Evolutionary conservation across 768 basidiomycete genomes (phyloP).

Genomic region (Boletus tylopilopsis): DNA sequence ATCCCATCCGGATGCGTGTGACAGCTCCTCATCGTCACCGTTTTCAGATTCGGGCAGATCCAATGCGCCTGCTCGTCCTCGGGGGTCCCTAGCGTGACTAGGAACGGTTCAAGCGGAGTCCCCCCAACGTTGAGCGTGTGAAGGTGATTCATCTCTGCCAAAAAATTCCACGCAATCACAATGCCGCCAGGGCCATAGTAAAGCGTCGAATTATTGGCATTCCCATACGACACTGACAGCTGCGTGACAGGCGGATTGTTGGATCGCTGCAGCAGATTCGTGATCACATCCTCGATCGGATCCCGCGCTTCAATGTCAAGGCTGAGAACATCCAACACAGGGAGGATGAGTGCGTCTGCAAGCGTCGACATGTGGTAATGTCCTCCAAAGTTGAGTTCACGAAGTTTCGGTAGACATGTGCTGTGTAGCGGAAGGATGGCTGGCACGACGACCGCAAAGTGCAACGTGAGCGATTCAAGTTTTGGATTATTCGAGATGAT

Average conservation of each 20-base stretch:
- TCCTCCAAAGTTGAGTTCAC: conserved; percentile 57
- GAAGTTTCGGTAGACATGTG: conserved; percentile 52
- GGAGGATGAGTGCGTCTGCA: conserved; percentile 57
- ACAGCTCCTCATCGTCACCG: conserved; percentile 60
- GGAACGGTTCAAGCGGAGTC: conserved; percentile 60
- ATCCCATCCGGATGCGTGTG: conserved; percentile 63
- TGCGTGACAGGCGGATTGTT: conserved; percentile 52
- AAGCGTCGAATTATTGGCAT: conserved; percentile 36
- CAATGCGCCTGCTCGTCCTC: conserved; percentile 59
- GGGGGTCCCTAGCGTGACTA: conserved; percentile 53
- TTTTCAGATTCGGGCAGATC: conserved; percentile 60
- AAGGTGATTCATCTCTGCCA: conserved; percentile 55
- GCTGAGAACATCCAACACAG: conserved; percentile 52
- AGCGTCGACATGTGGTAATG: conserved; percentile 62
- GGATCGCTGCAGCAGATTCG: conserved; percentile 57
- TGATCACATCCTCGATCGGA: conserved; percentile 68
- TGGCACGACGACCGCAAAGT: conserved; percentile 58
- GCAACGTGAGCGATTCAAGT: conserved; percentile 54
- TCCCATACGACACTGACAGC: conserved; percentile 61
- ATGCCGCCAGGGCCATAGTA: conserved; percentile 59
- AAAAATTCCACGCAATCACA: conserved; percentile 64
- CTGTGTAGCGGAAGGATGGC: conserved; percentile 60
- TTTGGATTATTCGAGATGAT: conserved; percentile 56
- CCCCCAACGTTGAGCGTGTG: conserved; percentile 61
- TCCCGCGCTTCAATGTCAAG: conserved; percentile 76